phyloP scores from a whole-genome alignment of 768 basidiomycete genomes.

The Daedalea quercina region DNA sequence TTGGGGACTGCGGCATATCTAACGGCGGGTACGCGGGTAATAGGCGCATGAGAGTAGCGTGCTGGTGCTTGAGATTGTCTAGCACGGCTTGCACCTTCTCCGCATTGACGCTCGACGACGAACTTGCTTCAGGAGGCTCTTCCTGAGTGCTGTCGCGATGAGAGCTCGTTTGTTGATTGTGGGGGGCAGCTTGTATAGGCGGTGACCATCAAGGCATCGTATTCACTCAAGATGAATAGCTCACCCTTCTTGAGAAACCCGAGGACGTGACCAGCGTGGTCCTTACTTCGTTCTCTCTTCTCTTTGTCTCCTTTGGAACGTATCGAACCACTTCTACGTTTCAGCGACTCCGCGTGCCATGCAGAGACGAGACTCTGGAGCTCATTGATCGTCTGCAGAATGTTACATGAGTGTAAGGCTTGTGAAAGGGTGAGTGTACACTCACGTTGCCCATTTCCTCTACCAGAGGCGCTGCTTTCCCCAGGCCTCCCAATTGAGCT shows the following conservation, averaged over 20 bases:
- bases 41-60: conserved; percentile 38
- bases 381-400: conserved; percentile 45
- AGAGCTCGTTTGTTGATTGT: conserved; percentile 8
- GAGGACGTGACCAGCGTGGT: conserved; percentile 36
- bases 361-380: conserved; percentile 48
- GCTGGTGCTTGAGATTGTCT: conserved; percentile 52
- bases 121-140: conserved; percentile 13
- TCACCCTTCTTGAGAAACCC: conserved; percentile 47
- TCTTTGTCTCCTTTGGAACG: conserved; percentile 37
- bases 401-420: background rate
- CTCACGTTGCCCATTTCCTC: conserved; percentile 66
- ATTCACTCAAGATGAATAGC: conserved; percentile 1
- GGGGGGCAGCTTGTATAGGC: background rate
- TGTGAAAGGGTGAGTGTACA: conserved; percentile 10
- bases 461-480: conserved; percentile 42
- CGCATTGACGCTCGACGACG: conserved; percentile 18
- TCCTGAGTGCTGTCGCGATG: conserved; percentile 8
- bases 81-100: conserved; percentile 44
- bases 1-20: conserved; percentile 20
- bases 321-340: conserved; percentile 26
- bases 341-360: conserved; percentile 32
- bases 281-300: conserved; percentile 27
- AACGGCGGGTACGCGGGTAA: conserved; percentile 9
- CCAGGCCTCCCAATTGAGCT: conserved; percentile 40
- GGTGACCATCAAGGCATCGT: background rate